Conservation (phyloP, 345 rosid genomes). For the Angophora floribunda region DNA sequence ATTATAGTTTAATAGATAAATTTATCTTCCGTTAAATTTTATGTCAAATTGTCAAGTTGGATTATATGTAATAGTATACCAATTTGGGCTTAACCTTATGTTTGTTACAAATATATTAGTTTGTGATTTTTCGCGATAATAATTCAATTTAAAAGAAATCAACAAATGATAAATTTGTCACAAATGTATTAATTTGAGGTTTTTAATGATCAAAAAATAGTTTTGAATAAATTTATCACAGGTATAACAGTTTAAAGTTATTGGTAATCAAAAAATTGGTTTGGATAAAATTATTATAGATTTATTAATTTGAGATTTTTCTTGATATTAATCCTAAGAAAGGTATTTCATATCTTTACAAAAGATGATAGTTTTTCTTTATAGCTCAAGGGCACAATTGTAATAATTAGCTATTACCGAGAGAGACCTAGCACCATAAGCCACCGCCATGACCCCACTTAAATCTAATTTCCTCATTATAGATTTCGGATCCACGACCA, state of each 20-base stretch:
- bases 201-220: no score
- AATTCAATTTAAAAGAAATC: no score
- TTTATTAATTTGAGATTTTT: no score
- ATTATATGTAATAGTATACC: rapidly evolving
- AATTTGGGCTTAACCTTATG: rapidly evolving
- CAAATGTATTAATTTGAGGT: no score
- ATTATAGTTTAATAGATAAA: no score
- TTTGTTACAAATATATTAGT: rapidly evolving
- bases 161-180: no score
- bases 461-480: background rate
- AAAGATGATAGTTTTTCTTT: background rate
- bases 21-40: no score
- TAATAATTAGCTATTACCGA: background rate
- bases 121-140: rapidly evolving
- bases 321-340: rapidly evolving
- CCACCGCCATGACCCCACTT: background rate
- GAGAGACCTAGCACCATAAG: background rate
- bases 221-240: rapidly evolving
- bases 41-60: no score
- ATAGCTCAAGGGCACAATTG: background rate
- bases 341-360: background rate
- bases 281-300: rapidly evolving
- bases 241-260: no score
- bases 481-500: background rate
- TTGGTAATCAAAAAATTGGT: no score